Conservation (phyloP, 208 protist genomes). For the Wallacemonas collosoma region DNA sequence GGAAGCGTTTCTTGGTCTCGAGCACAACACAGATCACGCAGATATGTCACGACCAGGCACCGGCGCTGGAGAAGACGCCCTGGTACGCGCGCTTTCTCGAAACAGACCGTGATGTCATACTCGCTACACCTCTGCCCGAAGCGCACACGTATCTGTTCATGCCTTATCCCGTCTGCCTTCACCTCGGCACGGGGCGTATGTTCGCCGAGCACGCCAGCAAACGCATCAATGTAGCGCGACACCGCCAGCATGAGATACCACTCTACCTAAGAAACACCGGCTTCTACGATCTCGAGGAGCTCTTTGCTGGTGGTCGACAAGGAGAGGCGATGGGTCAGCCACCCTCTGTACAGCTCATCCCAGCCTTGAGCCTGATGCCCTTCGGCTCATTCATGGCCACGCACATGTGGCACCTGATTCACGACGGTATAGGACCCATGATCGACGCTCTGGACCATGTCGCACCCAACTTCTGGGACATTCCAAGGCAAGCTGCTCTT, state of each 20-base stretch:
- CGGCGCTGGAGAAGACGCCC: constrained; percentile 7
- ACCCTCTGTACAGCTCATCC: constrained; percentile 10
- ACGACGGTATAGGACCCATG: constrained; percentile 18
- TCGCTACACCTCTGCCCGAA: not conserved
- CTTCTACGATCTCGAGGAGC: not conserved
- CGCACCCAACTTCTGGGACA: not conserved
- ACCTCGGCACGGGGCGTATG: constrained; percentile 8
- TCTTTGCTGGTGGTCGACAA: not conserved
- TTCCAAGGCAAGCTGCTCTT: constrained; percentile 3
- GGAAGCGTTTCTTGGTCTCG: too few relatives aligned
- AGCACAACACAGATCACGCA: too few relatives aligned
- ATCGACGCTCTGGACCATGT: constrained; percentile 9
- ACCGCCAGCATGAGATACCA: not conserved
- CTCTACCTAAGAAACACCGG: not conserved
- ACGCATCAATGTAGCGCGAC: not conserved
- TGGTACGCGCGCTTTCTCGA: not conserved
- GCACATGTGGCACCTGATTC: constrained; percentile 27
- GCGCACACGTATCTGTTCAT: constrained; percentile 15
- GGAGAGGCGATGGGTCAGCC: not conserved
- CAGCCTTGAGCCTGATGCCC: constrained; percentile 24
- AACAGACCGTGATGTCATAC: not conserved
- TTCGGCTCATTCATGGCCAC: constrained; percentile 13
- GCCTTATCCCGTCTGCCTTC: constrained; percentile 23
- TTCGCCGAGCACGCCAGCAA: not conserved
- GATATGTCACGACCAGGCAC: constrained; percentile 13